Base-by-base conservation (phyloP, 768 basidiomycete genomes). In the Phanerochaete carnosa region DNA sequence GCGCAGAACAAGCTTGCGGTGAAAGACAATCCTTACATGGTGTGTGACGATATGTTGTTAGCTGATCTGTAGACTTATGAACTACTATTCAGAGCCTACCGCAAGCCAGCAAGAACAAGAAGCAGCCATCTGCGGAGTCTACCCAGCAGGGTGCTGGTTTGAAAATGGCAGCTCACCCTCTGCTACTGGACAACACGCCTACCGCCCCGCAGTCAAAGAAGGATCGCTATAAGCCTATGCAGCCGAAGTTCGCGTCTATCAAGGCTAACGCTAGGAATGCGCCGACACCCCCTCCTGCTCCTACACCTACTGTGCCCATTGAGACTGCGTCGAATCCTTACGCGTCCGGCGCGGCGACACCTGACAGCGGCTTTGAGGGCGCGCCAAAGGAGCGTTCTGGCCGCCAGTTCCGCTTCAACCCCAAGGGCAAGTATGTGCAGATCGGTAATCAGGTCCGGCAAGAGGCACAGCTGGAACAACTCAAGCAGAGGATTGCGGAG, bases 171-270 rank as follows among this genome's bases (percentile, higher is more conserved):
- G 93, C 93, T 0, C 94, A 95, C 71, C 94, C 94, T 2, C 77
- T 95, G 25, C 73, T 96, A 26, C 79, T 95, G 37, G 92, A 94
- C 47, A 81, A 78, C 3, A 82, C 88, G 0, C 77, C 83, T 7
- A 68, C 76, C 2, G 76, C 80, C 3, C 83, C 81, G 2, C 87
- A 88, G 73, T 88, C 87, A 28, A 92, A 91, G 75, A 94, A 95
- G 73, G 93, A 97, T 73, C 78, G 90, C 62, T 97, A 97, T 75
- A 96, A 95, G 72, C 94, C 96, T 19, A 98, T 99, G 95, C 95
- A 95, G 64, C 97, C 97, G 53, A 99, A 99, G 74, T 99, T 98
- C 73, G 92, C 95, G 0, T 93, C 94, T 2, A 95, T 96, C 74
- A 94, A 90, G 79, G 91, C 91, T 5, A 95, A 96, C 66, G 82